These are phyloP conservation scores for Beauveria bassiana DNA, from an alignment of 2,329 filamentous ascomycete species.

Conservation along the genomic window DNA sequence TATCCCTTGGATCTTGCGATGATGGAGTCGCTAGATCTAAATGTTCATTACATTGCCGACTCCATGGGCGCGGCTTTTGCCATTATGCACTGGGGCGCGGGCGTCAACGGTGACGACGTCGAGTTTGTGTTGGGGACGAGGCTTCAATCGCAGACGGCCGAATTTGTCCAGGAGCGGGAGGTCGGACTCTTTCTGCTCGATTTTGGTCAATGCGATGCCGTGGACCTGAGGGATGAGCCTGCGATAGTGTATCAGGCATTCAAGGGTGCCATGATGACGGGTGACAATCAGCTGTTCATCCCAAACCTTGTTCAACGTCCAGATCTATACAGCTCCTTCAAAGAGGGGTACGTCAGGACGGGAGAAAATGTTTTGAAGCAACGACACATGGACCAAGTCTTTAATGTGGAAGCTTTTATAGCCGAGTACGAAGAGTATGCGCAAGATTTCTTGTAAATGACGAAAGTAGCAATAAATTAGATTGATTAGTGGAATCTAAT, in stretches of 20 bases:
- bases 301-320: constrained; percentile 14
- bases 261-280: constrained; percentile 18
- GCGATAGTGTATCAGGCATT: constrained; percentile 17
- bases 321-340: constrained; percentile 15
- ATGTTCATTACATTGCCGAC: constrained; percentile 12
- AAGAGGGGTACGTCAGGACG: constrained; percentile 14
- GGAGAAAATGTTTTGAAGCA: constrained; percentile 12
- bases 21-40: constrained; percentile 12
- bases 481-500: neutral
- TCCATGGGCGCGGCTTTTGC: constrained; percentile 17
- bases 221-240: constrained; percentile 13
- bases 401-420: constrained; percentile 16
- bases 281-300: constrained; percentile 19
- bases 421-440: constrained; percentile 18
- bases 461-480: neutral
- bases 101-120: constrained; percentile 17
- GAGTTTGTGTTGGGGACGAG: constrained; percentile 17
- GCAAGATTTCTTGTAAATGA: constrained; percentile 15
- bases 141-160: neutral
- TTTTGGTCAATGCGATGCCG: constrained; percentile 18
- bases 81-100: constrained; percentile 19
- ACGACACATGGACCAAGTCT: constrained; percentile 11
- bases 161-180: constrained; percentile 9
- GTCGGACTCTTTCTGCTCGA: constrained; percentile 16
- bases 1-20: constrained; percentile 8